Base-by-base conservation (phyloP, 371 early-diverging fungal species). In the Smittium culicis region DNA sequence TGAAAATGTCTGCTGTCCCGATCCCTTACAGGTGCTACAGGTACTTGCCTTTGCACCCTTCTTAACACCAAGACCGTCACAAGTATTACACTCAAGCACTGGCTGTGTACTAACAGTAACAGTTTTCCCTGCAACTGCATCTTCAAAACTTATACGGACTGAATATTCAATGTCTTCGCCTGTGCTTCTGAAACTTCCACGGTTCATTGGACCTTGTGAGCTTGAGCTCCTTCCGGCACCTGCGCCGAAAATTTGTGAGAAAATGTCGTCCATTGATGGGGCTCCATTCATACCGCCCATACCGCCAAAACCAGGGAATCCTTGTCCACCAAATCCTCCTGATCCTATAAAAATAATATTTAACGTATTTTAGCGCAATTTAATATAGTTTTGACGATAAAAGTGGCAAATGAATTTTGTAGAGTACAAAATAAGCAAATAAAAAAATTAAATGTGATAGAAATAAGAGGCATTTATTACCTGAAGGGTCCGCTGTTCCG, bases 11-110 rank as follows among this genome's bases (percentile, higher is more conserved):
- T 88, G 85, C 62, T 85, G 84, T 45, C 98, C 98, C 5, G 88
- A 79, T 25, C 98, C 98, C 25, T 84, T 83, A 73, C 98, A 97
- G 1, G 77, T 73, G 33, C 73, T 69, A 70, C 96, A 95, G 11
- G 76, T 80, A 20, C 79, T 76, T 25, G 82, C 81, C 65, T 82
- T 81, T 61, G 84, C 81, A 17, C 92, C 93, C 33, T 75, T 74
- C 74, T 89, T 89, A 54, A 89, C 75, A 30, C 96, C 96, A 57
- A 70, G 71, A 1, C 95, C 96, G 57, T 80, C 72, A 69, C 95
- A 96, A 0, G 88, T 81, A 20, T 76, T 73, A 75, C 96, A 96
- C 25, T 76, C 77, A 2, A 80, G 76, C 34, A 92, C 79, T 17
- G 83, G 79, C 35, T 82, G 77, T 35, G 88, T 83, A 31, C 73